Base-by-base conservation (phyloP, 352 stramenopile species). In the Thalassiosira mediterranea region DNA sequence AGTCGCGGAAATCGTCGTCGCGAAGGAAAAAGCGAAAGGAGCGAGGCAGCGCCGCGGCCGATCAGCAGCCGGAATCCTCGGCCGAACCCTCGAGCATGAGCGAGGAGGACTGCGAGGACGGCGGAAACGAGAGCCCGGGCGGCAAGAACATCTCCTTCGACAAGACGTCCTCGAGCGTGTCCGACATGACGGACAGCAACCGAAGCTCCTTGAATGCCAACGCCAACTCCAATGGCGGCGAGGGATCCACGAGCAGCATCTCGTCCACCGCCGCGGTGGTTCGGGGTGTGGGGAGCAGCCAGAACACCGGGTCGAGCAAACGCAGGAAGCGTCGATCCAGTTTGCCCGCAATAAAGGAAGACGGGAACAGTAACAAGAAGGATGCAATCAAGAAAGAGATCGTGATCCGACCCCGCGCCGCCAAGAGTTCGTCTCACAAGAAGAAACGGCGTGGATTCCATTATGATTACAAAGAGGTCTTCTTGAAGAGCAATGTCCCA, bases 381-480 rank as follows among this genome's bases (percentile, higher is more conserved):
- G 65, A 79, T 17, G 51, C n/a, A n/a, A n/a, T n/a, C n/a, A n/a
- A n/a, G n/a, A n/a, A n/a, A n/a, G n/a, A n/a, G n/a, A n/a, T n/a
- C n/a, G n/a, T n/a, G n/a, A n/a, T n/a, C n/a, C n/a, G n/a, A n/a
- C n/a, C n/a, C n/a, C n/a, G n/a, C n/a, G n/a, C n/a, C n/a, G 69
- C 81, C 46, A 32, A 44, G 34, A 56, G 47, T n/a, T n/a, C n/a
- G n/a, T 4, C 53, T 3, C 48, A 60, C 25, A 72, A 73, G 47
- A 79, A 72, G 46, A 79, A 72, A 26, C 52, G 61, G 19, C 19
- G 61, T 29, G 69, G 63, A 25, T 88, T 90, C 67, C 64, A 82
- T 25, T 58, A 90, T 37, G 76, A 90, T 63, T 92, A 88, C 53
- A 66, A 85, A 67, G 79, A 89, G 62, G 76, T 90, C 2, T 92